phyloP scores from a whole-genome alignment of 2,329 filamentous ascomycete genomes.

The Aspergillus sp. region DNA sequence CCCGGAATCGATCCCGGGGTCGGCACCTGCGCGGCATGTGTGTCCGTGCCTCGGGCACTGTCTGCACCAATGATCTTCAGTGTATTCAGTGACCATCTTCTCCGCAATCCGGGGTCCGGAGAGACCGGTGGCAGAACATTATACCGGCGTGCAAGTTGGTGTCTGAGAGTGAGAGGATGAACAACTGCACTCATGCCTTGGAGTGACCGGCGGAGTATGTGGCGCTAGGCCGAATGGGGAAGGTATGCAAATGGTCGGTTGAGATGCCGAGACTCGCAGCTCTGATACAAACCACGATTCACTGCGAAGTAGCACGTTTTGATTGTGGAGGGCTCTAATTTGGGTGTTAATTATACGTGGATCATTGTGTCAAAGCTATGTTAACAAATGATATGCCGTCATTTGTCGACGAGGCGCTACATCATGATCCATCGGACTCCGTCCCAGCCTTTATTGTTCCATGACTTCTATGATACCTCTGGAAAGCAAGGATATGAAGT shows the following conservation, averaged over 20 bases:
- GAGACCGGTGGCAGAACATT: not conserved
- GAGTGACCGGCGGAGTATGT: not conserved
- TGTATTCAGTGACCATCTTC: not conserved
- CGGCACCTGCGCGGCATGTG: constrained; percentile 4
- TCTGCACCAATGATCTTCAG: not conserved
- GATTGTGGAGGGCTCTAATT: no score
- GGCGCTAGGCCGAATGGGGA: not conserved
- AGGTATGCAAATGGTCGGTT: not conserved
- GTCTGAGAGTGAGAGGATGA: not conserved
- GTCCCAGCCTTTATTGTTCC: no score
- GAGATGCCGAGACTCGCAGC: not conserved
- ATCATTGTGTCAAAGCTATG: no score
- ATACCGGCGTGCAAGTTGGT: not conserved
- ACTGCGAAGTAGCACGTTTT: no score
- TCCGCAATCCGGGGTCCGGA: not conserved
- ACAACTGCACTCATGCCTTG: no score
- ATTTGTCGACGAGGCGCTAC: no score
- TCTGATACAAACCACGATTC: no score
- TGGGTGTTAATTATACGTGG: no score
- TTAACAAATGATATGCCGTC: no score
- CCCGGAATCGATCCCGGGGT: constrained; percentile 19
- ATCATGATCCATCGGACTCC: no score
- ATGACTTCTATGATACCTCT: no score
- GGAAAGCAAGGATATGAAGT: no score
- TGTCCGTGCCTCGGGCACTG: not conserved